Percentiles rank a stretch among this genome's conserved stretches.
These are phyloP conservation scores for Verticillium nubilum DNA, from an alignment of 2,329 filamentous ascomycete species.

Conservation along the genomic window DNA sequence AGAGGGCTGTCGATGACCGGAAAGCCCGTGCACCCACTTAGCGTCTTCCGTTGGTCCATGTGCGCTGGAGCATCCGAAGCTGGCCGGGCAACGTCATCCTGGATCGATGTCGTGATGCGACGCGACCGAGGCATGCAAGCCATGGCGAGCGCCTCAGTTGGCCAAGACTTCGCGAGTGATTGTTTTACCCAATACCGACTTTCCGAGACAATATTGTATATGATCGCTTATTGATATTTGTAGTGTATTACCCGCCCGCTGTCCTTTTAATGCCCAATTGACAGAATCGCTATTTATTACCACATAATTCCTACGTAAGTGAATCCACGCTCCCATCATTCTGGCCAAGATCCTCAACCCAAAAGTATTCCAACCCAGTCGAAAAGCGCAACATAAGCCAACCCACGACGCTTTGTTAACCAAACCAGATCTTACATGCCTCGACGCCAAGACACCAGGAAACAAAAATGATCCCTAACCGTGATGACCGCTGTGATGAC, in stretches of 20 bases:
- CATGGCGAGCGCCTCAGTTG: not conserved
- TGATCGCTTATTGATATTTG: not conserved
- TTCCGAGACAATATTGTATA: not conserved
- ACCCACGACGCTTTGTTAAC: not conserved
- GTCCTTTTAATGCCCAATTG: not conserved
- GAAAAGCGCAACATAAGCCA: not conserved
- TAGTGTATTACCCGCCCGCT: not conserved
- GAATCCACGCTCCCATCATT: not conserved
- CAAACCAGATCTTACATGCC: not conserved
- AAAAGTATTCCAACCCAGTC: not conserved
- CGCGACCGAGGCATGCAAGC: not conserved
- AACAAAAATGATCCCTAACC: not conserved
- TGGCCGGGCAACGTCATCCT: not conserved
- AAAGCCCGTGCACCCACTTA: conserved; percentile 7
- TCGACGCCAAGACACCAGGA: not conserved
- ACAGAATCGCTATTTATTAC: not conserved
- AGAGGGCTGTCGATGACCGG: conserved; percentile 1
- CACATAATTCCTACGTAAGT: not conserved
- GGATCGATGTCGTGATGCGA: not conserved
- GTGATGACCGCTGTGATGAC: not conserved
- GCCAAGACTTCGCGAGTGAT: not conserved
- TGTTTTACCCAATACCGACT: no score
- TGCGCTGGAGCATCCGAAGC: conserved; percentile 2
- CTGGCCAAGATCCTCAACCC: not conserved
- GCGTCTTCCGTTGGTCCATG: conserved; percentile 10